Conservation (phyloP, 2,329 filamentous ascomycete genomes). For the Mariannaea sp. region DNA sequence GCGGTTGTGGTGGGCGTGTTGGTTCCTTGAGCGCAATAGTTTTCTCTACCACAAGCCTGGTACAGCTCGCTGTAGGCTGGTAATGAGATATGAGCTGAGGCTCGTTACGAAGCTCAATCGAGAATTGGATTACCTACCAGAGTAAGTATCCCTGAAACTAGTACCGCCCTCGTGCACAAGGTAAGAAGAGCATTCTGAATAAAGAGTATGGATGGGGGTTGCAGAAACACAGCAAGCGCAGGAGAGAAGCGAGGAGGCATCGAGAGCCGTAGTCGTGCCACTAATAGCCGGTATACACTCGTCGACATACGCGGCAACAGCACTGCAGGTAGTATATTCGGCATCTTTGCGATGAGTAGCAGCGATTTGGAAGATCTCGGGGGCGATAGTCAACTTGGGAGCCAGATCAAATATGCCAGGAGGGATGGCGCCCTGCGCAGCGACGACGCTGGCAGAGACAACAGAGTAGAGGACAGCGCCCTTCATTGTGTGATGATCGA, state of each 20-base stretch:
- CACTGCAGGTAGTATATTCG: slow-evolving; percentile 34
- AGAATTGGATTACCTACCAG: slow-evolving; percentile 26
- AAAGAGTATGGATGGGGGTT: slow-evolving; percentile 32
- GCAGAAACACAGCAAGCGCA: slow-evolving; percentile 39
- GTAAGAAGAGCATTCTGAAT: slow-evolving; percentile 39
- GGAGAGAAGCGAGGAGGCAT: slow-evolving; percentile 28
- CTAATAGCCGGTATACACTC: slow-evolving; percentile 33
- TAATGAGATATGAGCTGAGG: slow-evolving; percentile 15
- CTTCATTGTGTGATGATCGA: slow-evolving; percentile 33
- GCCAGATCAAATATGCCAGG: too few species aligned
- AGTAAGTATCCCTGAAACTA: slow-evolving; percentile 28
- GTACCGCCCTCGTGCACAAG: slow-evolving; percentile 32
- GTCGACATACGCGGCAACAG: slow-evolving; percentile 28
- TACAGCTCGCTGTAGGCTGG: slow-evolving; percentile 38
- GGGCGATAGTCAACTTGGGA: slow-evolving; percentile 35
- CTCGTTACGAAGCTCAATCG: neutral
- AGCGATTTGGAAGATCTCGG: slow-evolving; percentile 29
- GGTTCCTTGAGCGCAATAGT: too few species aligned
- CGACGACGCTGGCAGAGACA: slow-evolving; percentile 31
- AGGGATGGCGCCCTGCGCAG: too few species aligned
- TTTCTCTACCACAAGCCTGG: slow-evolving; percentile 33
- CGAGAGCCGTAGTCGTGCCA: slow-evolving; percentile 33
- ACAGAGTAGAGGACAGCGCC: slow-evolving; percentile 20
- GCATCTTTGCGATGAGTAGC: slow-evolving; percentile 34
- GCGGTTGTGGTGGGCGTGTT: slow-evolving; percentile 22